Evolutionary conservation across 306 rosid species (phyloP), one percentile per base, ranked within the genome.

Genomic region (Pyrus betulifolia): DNA sequence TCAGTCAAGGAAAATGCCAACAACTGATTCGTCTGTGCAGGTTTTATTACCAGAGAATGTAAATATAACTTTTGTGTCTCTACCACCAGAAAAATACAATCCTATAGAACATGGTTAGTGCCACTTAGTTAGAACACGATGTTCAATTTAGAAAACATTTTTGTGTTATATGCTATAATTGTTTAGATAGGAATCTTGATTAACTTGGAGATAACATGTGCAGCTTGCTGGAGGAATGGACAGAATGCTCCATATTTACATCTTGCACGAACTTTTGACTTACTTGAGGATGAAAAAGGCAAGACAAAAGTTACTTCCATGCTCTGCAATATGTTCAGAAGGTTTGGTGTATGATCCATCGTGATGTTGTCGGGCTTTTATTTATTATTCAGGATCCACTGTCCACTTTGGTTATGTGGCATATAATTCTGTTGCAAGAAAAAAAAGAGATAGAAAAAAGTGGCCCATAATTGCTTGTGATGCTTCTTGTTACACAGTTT

Each of bases 311-410:
- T 93, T 80, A 85, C 94, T 58, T 88, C 93, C 63, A 87, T 94
- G 88, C 83, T 94, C 71, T 94, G 97, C 90, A 94, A 91, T 79
- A 94, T 90, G 94, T 90, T 94, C 82, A 85, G 98, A 87, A 94
- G 97, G 98, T 93, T 69, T 85, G 74, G 74, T 76, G 38, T 74
- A 63, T 71, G 28, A 28, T 35, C 66, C 62, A 30, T 74, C 45
- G 28, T 67, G 73, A 12, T 40, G 58, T 67, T 6, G n/a, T 25
- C 40, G 44, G 11, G 33, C 27, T 72, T 60, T n/a, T 4, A 8
- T 40, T 57, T 58, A 28, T 8, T 78, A 57, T 51, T 78, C 51
- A 51, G 61, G 67, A 65, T 38, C 63, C 58, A 3, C 69, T 75
- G 78, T 74, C 22, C 45, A 67, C 68, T 22, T 75, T 82, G 40